phyloP scores from a whole-genome alignment of 768 basidiomycete species.

The Termitomyces sp. region DNA sequence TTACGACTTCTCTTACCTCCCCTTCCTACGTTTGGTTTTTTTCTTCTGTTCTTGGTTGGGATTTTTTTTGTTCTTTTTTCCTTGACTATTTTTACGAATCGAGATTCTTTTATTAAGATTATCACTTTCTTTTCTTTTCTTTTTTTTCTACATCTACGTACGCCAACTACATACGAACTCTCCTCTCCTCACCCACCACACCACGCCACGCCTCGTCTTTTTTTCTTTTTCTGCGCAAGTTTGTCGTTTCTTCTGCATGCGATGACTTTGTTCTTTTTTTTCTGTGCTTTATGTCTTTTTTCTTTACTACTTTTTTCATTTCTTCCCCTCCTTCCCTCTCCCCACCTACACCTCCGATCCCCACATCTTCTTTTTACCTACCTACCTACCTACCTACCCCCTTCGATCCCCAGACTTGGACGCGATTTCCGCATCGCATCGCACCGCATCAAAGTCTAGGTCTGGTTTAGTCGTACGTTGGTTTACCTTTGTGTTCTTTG shows the following conservation, averaged over 20 bases:
- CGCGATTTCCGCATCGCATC: no score
- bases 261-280: not conserved
- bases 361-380: no score
- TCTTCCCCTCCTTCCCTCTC: no score
- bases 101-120: not conserved
- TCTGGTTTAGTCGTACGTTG: not conserved
- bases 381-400: not conserved
- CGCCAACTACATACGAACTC: no score
- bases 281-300: not conserved
- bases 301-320: not conserved
- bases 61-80: not conserved
- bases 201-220: not conserved
- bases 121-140: not conserved
- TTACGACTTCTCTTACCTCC: not conserved
- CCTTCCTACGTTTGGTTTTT: not conserved
- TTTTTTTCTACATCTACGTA: not conserved
- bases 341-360: not conserved
- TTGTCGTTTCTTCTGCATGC: constrained; percentile 1
- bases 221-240: not conserved
- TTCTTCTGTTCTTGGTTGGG: not conserved
- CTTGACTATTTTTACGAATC: no score
- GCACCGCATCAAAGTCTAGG: not conserved
- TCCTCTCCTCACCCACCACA: no score
- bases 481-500: no score
- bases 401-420: not conserved